Evolutionary conservation across 1,139 yeast species (phyloP).

Genomic region (Lizanozyma gosingica): DNA sequence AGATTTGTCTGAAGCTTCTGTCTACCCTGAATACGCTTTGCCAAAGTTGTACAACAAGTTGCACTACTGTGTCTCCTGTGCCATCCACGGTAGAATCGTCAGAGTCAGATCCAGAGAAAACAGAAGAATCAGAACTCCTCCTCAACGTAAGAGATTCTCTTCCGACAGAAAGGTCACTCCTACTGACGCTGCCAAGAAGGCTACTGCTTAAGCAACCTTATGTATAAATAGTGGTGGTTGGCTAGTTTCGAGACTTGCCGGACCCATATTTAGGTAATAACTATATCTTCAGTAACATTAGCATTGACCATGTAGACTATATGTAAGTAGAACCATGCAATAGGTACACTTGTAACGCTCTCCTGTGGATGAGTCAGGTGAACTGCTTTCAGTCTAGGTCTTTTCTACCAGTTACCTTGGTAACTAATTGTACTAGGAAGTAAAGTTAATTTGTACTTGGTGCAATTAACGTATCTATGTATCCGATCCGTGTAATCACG

Average conservation of each 20-base stretch:
- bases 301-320: not conserved
- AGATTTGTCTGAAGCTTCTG: conserved; percentile 99
- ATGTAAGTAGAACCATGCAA: not conserved
- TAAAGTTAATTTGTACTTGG: not conserved
- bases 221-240: not conserved
- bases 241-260: not conserved
- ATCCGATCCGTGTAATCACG: too few relatives aligned
- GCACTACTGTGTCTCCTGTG: conserved; percentile 99
- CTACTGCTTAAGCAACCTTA: conserved; percentile 15
- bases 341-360: too few relatives aligned
- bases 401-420: too few relatives aligned
- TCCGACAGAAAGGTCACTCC: conserved; percentile 95
- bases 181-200: conserved; percentile 96
- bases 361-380: not conserved
- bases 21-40: conserved; percentile 97
- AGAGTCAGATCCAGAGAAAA: conserved; percentile 99
- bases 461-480: too few relatives aligned
- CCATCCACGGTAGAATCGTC: conserved; percentile 99
- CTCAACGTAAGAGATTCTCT: conserved; percentile 98
- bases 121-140: conserved; percentile 99
- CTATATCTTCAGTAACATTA: not conserved
- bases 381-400: not conserved
- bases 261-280: not conserved
- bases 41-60: conserved; percentile 99
- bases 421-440: not conserved